Evolutionary conservation across 495 filamentous ascomycete genomes (phyloP), one percentile per base, ranked within the genome.

Genomic region (Aspergillus biplanus): DNA sequence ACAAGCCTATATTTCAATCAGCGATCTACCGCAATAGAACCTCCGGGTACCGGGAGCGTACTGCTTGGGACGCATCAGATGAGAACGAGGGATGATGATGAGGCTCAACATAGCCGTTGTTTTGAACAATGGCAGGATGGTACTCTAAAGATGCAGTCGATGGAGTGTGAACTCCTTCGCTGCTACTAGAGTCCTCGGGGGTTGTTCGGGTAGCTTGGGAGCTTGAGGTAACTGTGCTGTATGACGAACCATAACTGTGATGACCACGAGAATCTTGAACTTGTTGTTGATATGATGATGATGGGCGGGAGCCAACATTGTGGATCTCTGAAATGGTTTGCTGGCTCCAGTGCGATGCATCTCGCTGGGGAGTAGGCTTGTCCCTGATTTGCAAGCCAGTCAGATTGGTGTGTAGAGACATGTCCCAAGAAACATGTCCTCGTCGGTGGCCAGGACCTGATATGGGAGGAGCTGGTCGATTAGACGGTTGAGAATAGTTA

Each of bases 101-200:
- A 16, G 81, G 69, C 65, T 89, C 87, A 58, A 87, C 76, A 56
- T 80, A 84, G 58, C 85, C 87, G 66, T 86, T 87, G 69, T 84
- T 84, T 62, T 87, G 84, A 42, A 88, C 79, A 66, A 89, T 89
- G 15, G 86, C 83, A 2, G 86, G 86, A 59, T 89, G 82, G 65
- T 84, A 88, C 59, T 89, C 87, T 35, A 82, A 73, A 42, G 82
- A 82, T 27, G 86, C 80, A n/a, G 82, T 85, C 1, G 84, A 86
- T 2, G 87, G 87, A 16, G 87, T 89, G 6, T 86, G 83, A 0
- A 89, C 86, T 33, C 87, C 86, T 62, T 91, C 89, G 67, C 86
- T 89, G 68, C 87, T 88, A 63, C 87, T 89, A 1, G 89, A 91
- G 72, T 89, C 89, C 65, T 88, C 89, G 0, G 89, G 89, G 15